Conservation (phyloP, 1,284 basidiomycete species). For the Amylostereum areolatum region DNA sequence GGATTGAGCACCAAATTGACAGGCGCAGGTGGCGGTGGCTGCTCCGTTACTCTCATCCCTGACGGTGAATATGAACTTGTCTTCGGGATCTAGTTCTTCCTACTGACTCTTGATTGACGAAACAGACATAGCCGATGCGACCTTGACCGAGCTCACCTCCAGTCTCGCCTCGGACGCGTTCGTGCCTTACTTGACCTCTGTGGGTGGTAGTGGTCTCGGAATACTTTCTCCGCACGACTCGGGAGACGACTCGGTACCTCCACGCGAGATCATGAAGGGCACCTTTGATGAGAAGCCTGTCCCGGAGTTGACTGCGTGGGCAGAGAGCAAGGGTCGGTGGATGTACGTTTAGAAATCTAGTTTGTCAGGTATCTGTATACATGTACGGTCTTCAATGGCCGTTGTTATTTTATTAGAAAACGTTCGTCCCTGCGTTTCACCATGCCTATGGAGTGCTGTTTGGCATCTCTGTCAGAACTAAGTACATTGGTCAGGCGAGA, state of each 20-base stretch:
- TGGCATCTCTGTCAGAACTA: too few species aligned
- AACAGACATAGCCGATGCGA: slow-evolving; percentile 57
- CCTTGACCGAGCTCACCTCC: slow-evolving; percentile 51
- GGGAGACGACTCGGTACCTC: slow-evolving; percentile 13
- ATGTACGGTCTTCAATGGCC: too few species aligned
- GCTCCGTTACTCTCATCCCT: slow-evolving; percentile 92
- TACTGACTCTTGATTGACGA: slow-evolving; percentile 2
- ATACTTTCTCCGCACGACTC: slow-evolving; percentile 63
- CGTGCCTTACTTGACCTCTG: slow-evolving; percentile 84
- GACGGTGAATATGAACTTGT: slow-evolving; percentile 53
- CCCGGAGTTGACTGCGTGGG: slow-evolving; percentile 41
- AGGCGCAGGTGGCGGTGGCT: slow-evolving; percentile 98
- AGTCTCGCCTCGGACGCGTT: slow-evolving; percentile 65
- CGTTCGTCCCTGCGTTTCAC: too few species aligned
- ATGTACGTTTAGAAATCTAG: slow-evolving; percentile 12
- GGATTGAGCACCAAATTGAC: slow-evolving; percentile 92
- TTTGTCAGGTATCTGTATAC: too few species aligned
- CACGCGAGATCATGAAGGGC: slow-evolving; percentile 30
- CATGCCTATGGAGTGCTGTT: too few species aligned
- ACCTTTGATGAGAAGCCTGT: slow-evolving; percentile 43
- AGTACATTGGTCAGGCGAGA: too few species aligned
- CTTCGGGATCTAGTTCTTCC: background rate
- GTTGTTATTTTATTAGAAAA: too few species aligned
- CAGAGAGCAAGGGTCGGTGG: slow-evolving; percentile 16
- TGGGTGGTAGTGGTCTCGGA: slow-evolving; percentile 91